Evolutionary conservation across 139 green algal species (phyloP), one percentile per base, ranked within the genome.

Genomic region (Tetradesmus lagerheimii): DNA sequence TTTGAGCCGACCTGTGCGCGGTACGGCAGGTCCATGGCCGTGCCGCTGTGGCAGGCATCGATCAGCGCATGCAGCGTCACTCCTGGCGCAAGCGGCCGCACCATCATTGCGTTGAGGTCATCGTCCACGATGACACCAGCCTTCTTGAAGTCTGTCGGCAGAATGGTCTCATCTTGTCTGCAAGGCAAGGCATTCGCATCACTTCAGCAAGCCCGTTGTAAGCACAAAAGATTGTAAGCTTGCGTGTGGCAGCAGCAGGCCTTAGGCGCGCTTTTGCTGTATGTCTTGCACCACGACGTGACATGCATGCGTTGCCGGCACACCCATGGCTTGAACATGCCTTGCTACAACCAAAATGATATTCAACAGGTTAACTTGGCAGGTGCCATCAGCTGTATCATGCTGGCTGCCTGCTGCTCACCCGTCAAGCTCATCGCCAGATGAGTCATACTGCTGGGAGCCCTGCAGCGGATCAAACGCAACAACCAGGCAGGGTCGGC

Each of bases 21-120:
- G 93, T 93, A 98, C 3, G 93, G 87, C 89, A 98, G 92, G 90
- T 98, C 97, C 89, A 97, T 82, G 12, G 84, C 71, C 2, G 94
- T 96, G 78, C 94, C 94, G 53, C 82, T 86, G 77, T 90, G 87
- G 91, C 97, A 99, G 37, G 77, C 50, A 37, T 97, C 95, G 27
- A 97, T 94, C 87, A 97, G 79, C 3, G 91, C 91, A 64, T 97
- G 95, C 90, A 97, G 93, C 43, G 93, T 91, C 62, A 96, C 95
- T 8, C 94, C 94, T 4, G 39, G 62, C 43, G 41, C 76, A 47
- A 93, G 80, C 14, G 92, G 90, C 34, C 85, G 90, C 57, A 93
- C 89, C 80, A 97, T 83, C 39, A 83, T 91, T 14, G 45, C 41
- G 34, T 78, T 88, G 27, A 94, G 57, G 62, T 91, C 71, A 35